Conservation (phyloP, 345 rosid genomes). For the Garcia nutans region DNA sequence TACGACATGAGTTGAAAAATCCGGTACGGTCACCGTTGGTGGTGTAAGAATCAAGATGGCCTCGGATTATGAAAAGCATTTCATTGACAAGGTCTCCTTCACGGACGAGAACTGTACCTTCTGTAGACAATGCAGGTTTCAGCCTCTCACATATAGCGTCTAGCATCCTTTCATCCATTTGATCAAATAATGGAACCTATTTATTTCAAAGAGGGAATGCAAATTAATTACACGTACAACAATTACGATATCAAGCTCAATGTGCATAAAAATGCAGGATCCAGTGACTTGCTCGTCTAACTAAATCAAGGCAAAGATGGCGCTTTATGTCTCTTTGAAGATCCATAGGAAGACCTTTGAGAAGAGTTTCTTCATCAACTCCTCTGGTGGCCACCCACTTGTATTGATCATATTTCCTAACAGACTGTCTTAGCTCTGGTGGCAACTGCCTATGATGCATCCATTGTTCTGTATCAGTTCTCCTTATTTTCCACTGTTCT, state of each 20-base stretch:
- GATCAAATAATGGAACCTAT: slow-evolving; percentile 87
- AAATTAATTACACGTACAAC: background rate
- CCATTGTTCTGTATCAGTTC: slow-evolving; percentile 95
- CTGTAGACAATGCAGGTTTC: slow-evolving; percentile 67
- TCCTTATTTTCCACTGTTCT: slow-evolving; percentile 90
- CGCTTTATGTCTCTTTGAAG: slow-evolving; percentile 85
- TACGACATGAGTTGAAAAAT: slow-evolving; percentile 75
- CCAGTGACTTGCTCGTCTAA: slow-evolving; percentile 64
- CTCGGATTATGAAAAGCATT: slow-evolving; percentile 89
- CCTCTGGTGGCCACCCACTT: slow-evolving; percentile 90
- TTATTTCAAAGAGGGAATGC: background rate
- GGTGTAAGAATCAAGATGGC: slow-evolving; percentile 82
- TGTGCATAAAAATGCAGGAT: background rate
- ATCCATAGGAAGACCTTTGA: slow-evolving; percentile 77
- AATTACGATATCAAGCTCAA: too few species aligned
- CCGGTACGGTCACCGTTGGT: slow-evolving; percentile 89
- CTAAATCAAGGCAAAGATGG: slow-evolving; percentile 86
- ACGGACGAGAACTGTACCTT: slow-evolving; percentile 69
- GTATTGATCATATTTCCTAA: slow-evolving; percentile 78
- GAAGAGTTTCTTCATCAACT: slow-evolving; percentile 78
- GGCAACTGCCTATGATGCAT: slow-evolving; percentile 94
- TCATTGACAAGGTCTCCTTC: slow-evolving; percentile 92
- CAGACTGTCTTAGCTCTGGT: slow-evolving; percentile 51
- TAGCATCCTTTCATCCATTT: slow-evolving; percentile 92
- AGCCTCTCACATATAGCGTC: slow-evolving; percentile 93